Evolutionary conservation across 495 filamentous ascomycete species (phyloP).

Genomic region (Daldinia childiae): DNA sequence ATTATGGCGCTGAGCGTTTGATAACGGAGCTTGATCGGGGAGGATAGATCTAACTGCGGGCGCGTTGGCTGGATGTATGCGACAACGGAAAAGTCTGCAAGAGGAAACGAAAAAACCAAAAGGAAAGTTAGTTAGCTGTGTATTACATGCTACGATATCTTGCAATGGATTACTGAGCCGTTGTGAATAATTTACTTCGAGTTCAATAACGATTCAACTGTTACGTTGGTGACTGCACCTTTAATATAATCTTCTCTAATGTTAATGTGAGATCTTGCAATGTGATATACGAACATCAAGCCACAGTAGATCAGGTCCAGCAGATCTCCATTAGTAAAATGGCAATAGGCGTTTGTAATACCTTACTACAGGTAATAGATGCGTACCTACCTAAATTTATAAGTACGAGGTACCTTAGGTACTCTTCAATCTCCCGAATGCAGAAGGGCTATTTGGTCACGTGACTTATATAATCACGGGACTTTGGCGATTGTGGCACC

Average conservation of each 20-base stretch:
- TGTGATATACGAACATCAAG: neutral
- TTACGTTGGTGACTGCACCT: neutral
- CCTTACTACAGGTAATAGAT: no score
- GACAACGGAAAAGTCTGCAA: constrained; percentile 36
- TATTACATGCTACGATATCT: constrained; percentile 42
- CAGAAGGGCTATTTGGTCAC: constrained; percentile 14
- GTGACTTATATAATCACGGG: constrained; percentile 40
- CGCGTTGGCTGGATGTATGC: constrained; percentile 31
- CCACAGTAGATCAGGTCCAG: neutral
- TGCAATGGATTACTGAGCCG: constrained; percentile 32
- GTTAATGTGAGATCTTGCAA: neutral
- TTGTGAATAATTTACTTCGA: constrained; percentile 16
- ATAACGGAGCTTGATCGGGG: constrained; percentile 28
- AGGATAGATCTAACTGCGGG: neutral
- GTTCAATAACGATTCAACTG: neutral
- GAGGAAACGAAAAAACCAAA: constrained; percentile 11
- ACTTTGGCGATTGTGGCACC: neutral
- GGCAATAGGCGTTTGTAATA: neutral
- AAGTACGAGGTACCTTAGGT: no score
- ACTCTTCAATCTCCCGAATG: no score
- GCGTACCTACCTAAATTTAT: no score
- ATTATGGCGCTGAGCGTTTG: constrained; percentile 99
- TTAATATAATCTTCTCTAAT: neutral
- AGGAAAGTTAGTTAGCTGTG: constrained; percentile 31
- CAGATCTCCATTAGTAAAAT: neutral